Evolutionary conservation across 495 filamentous ascomycete genomes (phyloP).

Genomic region (Xylaria cubensis): DNA sequence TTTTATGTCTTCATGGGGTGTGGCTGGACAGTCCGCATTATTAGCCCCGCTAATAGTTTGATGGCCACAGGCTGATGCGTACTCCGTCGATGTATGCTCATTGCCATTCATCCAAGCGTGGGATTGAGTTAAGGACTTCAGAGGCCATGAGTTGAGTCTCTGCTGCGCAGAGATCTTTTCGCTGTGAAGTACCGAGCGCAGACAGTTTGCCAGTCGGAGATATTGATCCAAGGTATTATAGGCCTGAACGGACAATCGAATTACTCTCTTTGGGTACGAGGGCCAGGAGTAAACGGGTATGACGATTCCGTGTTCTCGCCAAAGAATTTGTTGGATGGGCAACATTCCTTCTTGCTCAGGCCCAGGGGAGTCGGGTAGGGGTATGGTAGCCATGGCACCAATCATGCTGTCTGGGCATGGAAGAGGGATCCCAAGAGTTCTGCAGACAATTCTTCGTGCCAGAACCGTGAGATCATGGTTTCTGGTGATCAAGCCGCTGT

Average conservation of each 20-base stretch:
- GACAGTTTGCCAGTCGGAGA: neutral
- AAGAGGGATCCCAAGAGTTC: conserved; percentile 10
- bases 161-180: neutral
- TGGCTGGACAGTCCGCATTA: neutral
- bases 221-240: neutral
- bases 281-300: conserved; percentile 13
- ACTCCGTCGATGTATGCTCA: neutral
- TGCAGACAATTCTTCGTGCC: conserved; percentile 12
- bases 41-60: neutral
- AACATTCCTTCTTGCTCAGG: conserved; percentile 5
- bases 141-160: neutral
- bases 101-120: conserved; percentile 4
- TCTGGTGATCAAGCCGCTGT: conserved; percentile 8
- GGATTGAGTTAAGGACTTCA: neutral
- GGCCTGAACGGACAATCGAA: neutral
- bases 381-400: conserved; percentile 12
- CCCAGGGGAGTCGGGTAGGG: neutral
- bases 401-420: conserved; percentile 12
- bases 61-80: conserved; percentile 9
- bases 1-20: neutral
- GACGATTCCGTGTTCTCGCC: conserved; percentile 6
- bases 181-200: neutral
- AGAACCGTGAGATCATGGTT: conserved; percentile 12
- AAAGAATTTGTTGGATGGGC: conserved; percentile 5
- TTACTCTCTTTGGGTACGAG: neutral